Evolutionary conservation across 805 yeast genomes (phyloP), one percentile per base, ranked within the genome.

Genomic region (Candida vartiovaarae): DNA sequence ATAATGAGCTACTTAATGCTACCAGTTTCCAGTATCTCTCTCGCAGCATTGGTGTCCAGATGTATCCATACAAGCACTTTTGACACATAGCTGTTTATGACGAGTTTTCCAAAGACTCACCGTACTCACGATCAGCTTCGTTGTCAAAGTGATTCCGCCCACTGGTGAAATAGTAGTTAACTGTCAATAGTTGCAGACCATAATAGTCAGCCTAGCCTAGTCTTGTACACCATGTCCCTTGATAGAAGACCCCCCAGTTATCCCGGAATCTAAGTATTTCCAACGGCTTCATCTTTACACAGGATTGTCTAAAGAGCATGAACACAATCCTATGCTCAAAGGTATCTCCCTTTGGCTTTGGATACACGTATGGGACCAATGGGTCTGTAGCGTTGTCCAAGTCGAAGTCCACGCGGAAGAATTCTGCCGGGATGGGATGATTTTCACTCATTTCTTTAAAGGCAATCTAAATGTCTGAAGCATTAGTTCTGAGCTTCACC

Each of bases 161-260:
- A n/a, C 9, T 15, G 5, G 29, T 42, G 5, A 23, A 34, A 40
- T 52, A 54, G 40, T 44, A 54, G 41, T 56, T 54, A 4, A 48
- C 43, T 9, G 48, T 56, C 11, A 54, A 34, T 2, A 54, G 55
- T 37, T 52, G 51, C 25, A 54, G 31, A 2, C 42, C 45, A 34
- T 53, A 56, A 32, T 49, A 42, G 10, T 31, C 38, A 3, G 20
- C 20, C 20, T 15, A 15, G 55, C 55, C 59, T 57, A 56, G 30
- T 48, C 50, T 15, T 48, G 41, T n/a, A 52, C 39, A 2, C 56
- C 55, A 39, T 54, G 49, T 1, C 45, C 47, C n/a, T 46, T 30
- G 26, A 44, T 46, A 11, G 44, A 39, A 1, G 56, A 50, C 3
- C 60, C 60, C 59, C 57, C 57, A 55, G 42, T 49, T 50, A 27